Evolutionary conservation across 306 rosid species (phyloP).

Genomic region (Geum urbanum): DNA sequence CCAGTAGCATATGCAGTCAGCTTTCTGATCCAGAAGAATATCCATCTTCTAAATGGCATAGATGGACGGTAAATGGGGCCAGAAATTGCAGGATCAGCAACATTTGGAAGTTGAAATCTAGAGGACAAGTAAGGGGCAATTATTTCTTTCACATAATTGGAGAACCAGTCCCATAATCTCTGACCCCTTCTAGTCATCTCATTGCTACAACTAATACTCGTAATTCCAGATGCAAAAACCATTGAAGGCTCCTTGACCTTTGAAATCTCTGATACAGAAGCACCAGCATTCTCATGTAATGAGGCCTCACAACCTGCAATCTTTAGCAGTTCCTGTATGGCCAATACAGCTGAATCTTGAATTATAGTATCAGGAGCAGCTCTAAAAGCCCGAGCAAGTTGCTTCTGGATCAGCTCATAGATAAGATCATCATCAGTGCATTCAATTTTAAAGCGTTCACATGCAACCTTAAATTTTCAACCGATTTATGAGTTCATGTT

Average conservation of each 20-base stretch:
- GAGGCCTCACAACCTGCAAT: conserved; percentile 95
- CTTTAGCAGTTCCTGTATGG: conserved; percentile 94
- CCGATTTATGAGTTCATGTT: conserved; percentile 37
- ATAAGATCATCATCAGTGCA: conserved; percentile 97
- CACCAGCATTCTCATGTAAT: conserved; percentile 66
- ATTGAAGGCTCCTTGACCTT: conserved; percentile 32
- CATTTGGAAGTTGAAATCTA: conserved; percentile 79
- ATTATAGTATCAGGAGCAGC: conserved; percentile 89
- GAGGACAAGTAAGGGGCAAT: conserved; percentile 97
- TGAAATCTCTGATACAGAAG: conserved; percentile 33
- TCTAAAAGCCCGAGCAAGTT: conserved; percentile 89
- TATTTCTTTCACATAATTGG: conserved; percentile 89
- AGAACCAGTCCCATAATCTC: conserved; percentile 89
- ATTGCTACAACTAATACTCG: conserved; percentile 32
- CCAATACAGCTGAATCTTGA: conserved; percentile 98
- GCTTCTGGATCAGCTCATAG: conserved; percentile 92
- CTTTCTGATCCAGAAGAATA: conserved; percentile 77
- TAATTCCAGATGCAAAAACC: conserved; percentile 33
- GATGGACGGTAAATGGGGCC: conserved; percentile 75
- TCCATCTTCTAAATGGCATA: conserved; percentile 92
- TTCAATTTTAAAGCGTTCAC: conserved; percentile 82
- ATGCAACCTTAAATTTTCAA: conserved; percentile 41
- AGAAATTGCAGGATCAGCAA: conserved; percentile 50
- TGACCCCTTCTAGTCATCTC: conserved; percentile 76
- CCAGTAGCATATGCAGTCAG: conserved; percentile 80